Evolutionary conservation across 768 basidiomycete species (phyloP).

Genomic region (Pleurotus eryngii): DNA sequence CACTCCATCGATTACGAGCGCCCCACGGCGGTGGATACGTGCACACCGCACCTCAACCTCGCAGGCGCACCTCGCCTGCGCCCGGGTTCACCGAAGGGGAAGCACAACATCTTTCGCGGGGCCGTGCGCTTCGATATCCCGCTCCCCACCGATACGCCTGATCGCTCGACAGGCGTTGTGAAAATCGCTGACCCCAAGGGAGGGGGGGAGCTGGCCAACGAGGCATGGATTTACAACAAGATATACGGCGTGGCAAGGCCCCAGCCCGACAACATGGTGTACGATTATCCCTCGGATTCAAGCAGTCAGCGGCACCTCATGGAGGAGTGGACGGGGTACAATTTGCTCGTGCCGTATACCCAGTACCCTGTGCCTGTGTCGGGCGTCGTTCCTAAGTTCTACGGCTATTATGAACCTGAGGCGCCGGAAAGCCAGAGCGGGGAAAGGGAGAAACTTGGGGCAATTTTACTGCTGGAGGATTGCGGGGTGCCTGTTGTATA

Average conservation of each 20-base stretch:
- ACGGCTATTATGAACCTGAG: slow-evolving; percentile 40
- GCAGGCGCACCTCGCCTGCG: slow-evolving; percentile 13
- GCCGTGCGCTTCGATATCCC: slow-evolving; percentile 35
- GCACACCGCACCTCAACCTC: slow-evolving; percentile 14
- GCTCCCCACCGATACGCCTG: slow-evolving; percentile 17
- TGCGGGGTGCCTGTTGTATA: slow-evolving; percentile 36
- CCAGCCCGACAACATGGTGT: not conserved
- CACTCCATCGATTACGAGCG: not conserved
- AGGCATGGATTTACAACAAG: slow-evolving; percentile 29
- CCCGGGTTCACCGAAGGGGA: slow-evolving; percentile 12
- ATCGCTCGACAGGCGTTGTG: slow-evolving; percentile 24
- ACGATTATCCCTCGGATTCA: not conserved
- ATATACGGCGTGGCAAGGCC: slow-evolving; percentile 13
- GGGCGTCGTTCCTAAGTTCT: slow-evolving; percentile 48
- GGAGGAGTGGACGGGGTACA: slow-evolving; percentile 32
- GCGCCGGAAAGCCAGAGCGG: not conserved
- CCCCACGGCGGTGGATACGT: not conserved
- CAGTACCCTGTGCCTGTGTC: slow-evolving; percentile 29
- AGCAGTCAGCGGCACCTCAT: slow-evolving; percentile 22
- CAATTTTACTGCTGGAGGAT: slow-evolving; percentile 45
- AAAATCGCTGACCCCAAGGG: slow-evolving; percentile 30
- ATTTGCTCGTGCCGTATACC: slow-evolving; percentile 23
- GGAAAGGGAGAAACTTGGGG: slow-evolving; percentile 20
- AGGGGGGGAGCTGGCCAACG: slow-evolving; percentile 23
- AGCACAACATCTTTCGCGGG: slow-evolving; percentile 33